Base-by-base conservation (phyloP, 768 basidiomycete species). In the Termitomyces sp. region DNA sequence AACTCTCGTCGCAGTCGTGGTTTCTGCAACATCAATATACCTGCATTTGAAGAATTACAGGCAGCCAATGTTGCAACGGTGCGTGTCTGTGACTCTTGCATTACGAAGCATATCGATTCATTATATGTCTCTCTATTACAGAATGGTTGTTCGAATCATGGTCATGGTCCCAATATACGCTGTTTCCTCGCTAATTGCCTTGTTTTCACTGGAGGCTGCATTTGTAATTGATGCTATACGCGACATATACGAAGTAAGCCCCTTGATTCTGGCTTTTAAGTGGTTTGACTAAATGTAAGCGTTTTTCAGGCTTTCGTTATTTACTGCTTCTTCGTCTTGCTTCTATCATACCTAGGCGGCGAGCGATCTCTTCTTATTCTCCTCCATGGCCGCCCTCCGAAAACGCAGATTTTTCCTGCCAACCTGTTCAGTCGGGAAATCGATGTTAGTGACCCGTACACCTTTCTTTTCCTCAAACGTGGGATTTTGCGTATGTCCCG, bases 131-230 rank as follows among this genome's bases (percentile, higher is more conserved):
- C 10, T 43, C 65, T 12, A 23, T 37, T 5, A 19, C 57, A 90
- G 96, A 61, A 90, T 92, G 82, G 95, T 96, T 48, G 81, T 97
- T 43, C 83, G 97, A 46, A 97, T 98, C 68, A 94, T 98, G 90
- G 60, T 98, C 63, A 98, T 98, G 95, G 92, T 92, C 5, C 96
- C 96, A 0, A 75, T 98, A 29, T 98, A 99, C 69, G 93, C 86
- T 1, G 77, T 98, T 29, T 82, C 97, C 0, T 95, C 93, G 4
- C 77, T 98, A 62, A 93, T 98, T 59, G 93, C 96, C 0, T 77
- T 99, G 40, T 92, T 95, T 75, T 97, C 95, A 0, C 76, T 98
- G 54, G 90, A 96, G 67, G 93, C 90, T 2, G 97, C 97, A 0
- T 98, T 98, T 75, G 87, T 97, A 59, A 95, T 99, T 59, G 97